Conservation (phyloP, 2,329 filamentous ascomycete genomes). For the Zymoseptoria crescenta region DNA sequence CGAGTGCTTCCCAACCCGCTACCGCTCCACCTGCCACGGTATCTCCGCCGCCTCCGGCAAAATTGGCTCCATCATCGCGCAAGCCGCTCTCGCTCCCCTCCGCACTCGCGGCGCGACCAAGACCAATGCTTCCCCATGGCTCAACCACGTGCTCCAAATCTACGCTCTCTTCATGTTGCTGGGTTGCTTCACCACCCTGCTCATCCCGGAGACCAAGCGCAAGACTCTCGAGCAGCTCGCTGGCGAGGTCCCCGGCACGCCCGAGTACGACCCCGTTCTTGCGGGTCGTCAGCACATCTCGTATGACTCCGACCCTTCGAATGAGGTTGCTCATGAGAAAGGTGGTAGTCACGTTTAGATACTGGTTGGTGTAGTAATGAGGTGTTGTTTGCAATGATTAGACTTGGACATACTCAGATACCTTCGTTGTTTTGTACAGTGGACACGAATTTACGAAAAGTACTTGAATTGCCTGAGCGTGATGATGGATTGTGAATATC, state of each 20-base stretch:
- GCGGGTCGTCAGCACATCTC: conserved; percentile 10
- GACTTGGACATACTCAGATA: neutral
- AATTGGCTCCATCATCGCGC: conserved; percentile 43
- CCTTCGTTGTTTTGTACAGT: neutral
- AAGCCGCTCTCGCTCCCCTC: conserved; percentile 43
- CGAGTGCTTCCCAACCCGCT: conserved; percentile 46
- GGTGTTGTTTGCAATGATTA: neutral
- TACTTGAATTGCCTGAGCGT: neutral
- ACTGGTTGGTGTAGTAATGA: neutral
- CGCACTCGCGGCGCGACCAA: conserved; percentile 46
- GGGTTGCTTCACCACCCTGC: conserved; percentile 58
- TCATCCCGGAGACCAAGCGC: conserved; percentile 69
- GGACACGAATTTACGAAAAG: neutral
- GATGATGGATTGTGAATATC: neutral
- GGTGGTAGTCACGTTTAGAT: conserved; percentile 8
- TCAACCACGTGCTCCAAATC: conserved; percentile 68
- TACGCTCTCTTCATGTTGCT: conserved; percentile 75
- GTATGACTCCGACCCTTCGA: conserved; percentile 11
- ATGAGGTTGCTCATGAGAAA: conserved; percentile 15
- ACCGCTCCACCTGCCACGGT: conserved; percentile 42
- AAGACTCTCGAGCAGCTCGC: conserved; percentile 65
- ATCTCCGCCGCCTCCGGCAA: conserved; percentile 44
- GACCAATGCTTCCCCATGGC: conserved; percentile 53
- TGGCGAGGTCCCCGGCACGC: conserved; percentile 56
- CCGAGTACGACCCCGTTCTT: conserved; percentile 36